Evolutionary conservation across 176 grass and related monocot species (phyloP).

Genomic region (Leersia perrieri): DNA sequence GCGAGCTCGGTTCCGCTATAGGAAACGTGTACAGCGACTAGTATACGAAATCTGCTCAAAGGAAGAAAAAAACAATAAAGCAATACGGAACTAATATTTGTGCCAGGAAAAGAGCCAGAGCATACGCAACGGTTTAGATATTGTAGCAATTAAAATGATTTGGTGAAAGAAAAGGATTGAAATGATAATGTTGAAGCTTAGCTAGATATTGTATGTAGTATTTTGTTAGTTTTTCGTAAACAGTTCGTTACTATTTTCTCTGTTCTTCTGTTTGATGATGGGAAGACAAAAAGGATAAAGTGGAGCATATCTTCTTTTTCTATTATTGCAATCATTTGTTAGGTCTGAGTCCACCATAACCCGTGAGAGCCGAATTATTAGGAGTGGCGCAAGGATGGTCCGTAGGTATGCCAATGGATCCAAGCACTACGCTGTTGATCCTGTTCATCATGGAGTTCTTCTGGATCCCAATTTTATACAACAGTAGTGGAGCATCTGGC

Average conservation of each 20-base stretch:
- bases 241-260: background rate
- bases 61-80: background rate
- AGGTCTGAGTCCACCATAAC: background rate
- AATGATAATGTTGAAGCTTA: background rate
- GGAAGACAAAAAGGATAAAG: background rate
- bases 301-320: background rate
- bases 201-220: background rate
- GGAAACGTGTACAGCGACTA: background rate
- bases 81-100: background rate
- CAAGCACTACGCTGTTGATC: background rate
- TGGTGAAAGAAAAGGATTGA: background rate
- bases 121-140: background rate
- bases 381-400: background rate
- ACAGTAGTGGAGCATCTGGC: background rate
- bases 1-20: slow-evolving; percentile 32
- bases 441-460: background rate
- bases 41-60: background rate
- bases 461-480: background rate
- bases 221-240: background rate
- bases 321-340: background rate
- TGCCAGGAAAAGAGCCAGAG: background rate
- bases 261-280: background rate
- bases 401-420: background rate
- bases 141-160: background rate
- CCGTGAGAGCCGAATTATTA: background rate